Percentiles rank a stretch among this genome's conserved stretches.
Evolutionary conservation across 2,329 filamentous ascomycete species (phyloP).

Genomic region (Orbilia brochopaga): DNA sequence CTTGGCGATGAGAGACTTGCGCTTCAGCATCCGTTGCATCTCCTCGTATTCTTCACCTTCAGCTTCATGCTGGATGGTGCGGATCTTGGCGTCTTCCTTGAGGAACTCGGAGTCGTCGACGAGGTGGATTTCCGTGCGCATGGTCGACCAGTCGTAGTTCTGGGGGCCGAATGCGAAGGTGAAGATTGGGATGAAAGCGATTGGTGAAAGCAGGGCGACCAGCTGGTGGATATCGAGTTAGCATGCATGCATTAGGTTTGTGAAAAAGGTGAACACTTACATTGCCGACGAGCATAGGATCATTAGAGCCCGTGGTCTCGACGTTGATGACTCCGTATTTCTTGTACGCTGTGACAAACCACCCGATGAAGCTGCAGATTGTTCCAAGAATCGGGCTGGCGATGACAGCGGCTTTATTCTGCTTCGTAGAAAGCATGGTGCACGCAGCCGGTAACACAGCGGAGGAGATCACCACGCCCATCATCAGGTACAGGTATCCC

Average conservation of each 20-base stretch:
- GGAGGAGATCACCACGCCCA: conserved; percentile 87
- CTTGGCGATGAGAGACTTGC: conserved; percentile 60
- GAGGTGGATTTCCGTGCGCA: conserved; percentile 74
- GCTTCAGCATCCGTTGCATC: conserved; percentile 57
- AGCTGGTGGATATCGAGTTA: conserved; percentile 65
- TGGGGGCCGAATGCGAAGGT: conserved; percentile 73
- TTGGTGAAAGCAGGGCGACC: conserved; percentile 76
- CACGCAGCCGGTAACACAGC: conserved; percentile 83
- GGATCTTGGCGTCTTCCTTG: conserved; percentile 44
- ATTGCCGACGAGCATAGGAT: conserved; percentile 48
- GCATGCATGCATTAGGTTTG: background rate
- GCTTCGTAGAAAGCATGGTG: conserved; percentile 78
- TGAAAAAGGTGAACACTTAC: conserved; percentile 21
- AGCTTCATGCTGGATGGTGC: conserved; percentile 63
- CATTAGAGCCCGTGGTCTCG: conserved; percentile 70
- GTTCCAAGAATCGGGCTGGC: conserved; percentile 74
- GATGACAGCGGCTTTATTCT: conserved; percentile 76
- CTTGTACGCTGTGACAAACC: conserved; percentile 76
- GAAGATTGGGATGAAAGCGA: conserved; percentile 76
- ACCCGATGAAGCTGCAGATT: conserved; percentile 71
- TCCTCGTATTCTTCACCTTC: conserved; percentile 47
- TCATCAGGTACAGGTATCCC: conserved; percentile 87
- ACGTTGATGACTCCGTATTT: conserved; percentile 73
- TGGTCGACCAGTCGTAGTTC: conserved; percentile 84
- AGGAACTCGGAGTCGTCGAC: conserved; percentile 73